Percentiles rank a stretch among this genome's conserved stretches.
These are phyloP conservation scores for Alternaria metachromatica DNA, from an alignment of 2,329 filamentous ascomycete genomes.

Conservation along the genomic window DNA sequence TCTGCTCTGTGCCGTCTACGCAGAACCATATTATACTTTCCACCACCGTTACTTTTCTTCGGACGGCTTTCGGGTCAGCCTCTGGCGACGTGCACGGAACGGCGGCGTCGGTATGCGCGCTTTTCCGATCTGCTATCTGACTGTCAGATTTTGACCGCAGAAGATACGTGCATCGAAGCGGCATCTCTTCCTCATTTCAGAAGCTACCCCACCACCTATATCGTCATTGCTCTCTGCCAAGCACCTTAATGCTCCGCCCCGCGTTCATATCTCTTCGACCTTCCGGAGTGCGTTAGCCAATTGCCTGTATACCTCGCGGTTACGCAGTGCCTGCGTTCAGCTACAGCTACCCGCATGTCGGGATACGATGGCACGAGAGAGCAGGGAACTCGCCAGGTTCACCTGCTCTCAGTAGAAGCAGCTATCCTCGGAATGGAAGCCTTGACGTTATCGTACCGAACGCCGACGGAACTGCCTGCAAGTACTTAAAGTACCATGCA, in stretches of 20 bases:
- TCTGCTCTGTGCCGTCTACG: conserved; percentile 6
- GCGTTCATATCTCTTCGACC: conserved; percentile 31
- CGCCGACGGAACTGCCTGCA: neutral
- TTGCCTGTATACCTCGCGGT: conserved; percentile 17
- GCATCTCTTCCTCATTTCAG: neutral
- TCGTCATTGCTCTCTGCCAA: conserved; percentile 39
- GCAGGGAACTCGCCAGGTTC: conserved; percentile 6
- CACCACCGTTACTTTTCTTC: neutral
- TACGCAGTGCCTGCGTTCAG: conserved; percentile 21
- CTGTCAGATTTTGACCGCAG: neutral
- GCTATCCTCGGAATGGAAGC: conserved; percentile 5
- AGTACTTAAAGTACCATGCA: conserved; percentile 21
- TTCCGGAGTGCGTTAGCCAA: conserved; percentile 39
- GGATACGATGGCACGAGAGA: neutral
- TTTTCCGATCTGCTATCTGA: neutral
- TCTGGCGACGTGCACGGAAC: neutral
- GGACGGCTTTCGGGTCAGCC: neutral
- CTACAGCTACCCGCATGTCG: conserved; percentile 1
- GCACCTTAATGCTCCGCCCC: conserved; percentile 22
- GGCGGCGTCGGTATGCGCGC: neutral
- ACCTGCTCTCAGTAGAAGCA: conserved; percentile 4
- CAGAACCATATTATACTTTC: neutral
- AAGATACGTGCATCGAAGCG: neutral
- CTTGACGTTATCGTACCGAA: conserved; percentile 29
- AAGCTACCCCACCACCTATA: conserved; percentile 11